A percentile compares a stretch with the other conserved stretches of the same genome.
phyloP scores from a whole-genome alignment of 768 basidiomycete genomes.

The Brasilioporus rufonigricans region DNA sequence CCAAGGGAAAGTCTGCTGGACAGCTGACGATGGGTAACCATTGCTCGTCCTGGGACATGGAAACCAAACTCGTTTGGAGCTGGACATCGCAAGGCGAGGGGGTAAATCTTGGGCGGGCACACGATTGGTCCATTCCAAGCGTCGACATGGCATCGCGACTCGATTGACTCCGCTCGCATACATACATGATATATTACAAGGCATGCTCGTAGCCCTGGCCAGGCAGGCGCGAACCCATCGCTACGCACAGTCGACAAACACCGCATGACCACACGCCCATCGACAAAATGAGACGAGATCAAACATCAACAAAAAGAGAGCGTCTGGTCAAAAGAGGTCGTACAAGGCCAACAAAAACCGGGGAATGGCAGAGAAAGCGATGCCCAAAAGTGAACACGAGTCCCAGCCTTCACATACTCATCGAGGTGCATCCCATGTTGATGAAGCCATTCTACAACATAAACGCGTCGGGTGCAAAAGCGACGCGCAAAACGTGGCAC shows the following conservation, averaged over 20 bases:
- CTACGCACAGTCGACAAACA: conserved; percentile 7
- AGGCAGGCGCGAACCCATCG: background rate
- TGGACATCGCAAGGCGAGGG: conserved; percentile 20
- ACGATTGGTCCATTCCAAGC: background rate
- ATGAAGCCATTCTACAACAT: conserved; percentile 21
- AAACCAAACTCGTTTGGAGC: background rate
- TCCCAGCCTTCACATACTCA: conserved; percentile 7
- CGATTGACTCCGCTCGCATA: conserved; percentile 12
- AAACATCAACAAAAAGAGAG: conserved; percentile 26
- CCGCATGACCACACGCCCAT: conserved; percentile 13
- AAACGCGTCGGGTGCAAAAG: background rate
- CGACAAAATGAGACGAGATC: conserved; percentile 17
- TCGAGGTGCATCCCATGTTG: conserved; percentile 26
- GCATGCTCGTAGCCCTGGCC: background rate
- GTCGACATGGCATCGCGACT: background rate
- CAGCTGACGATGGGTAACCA: conserved; percentile 41
- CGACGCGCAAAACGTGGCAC: background rate
- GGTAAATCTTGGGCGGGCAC: conserved; percentile 23
- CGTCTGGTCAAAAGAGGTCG: conserved; percentile 15
- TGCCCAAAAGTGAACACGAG: conserved; percentile 8
- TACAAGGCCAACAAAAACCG: conserved; percentile 13
- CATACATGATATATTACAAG: conserved; percentile 18
- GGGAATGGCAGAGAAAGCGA: conserved; percentile 19
- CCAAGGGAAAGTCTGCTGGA: conserved; percentile 40
- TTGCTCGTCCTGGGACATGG: conserved; percentile 1